Percentiles rank a stretch among this genome's conserved stretches.
phyloP scores from a whole-genome alignment of 345 rosid genomes.

The Fremontodendron californicum region DNA sequence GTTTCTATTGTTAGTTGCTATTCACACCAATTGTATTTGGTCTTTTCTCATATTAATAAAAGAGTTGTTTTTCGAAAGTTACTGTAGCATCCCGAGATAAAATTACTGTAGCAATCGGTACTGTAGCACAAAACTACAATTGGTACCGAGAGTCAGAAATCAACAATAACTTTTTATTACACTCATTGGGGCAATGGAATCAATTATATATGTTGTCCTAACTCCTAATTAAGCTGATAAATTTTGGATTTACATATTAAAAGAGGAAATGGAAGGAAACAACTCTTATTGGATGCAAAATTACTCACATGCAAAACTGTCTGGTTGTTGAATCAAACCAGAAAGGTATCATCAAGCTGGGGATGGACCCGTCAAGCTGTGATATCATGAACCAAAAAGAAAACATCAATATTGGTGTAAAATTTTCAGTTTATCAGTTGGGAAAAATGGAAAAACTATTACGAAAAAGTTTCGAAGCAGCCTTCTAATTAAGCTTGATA shows the following conservation, averaged over 20 bases:
- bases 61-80: too few species aligned
- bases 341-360: too few species aligned
- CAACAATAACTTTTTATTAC: not conserved
- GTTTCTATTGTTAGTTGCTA: too few species aligned
- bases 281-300: not conserved
- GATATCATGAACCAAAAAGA: not conserved
- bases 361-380: too few species aligned
- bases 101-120: too few species aligned
- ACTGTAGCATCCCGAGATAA: too few species aligned
- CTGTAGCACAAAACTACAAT: too few species aligned
- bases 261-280: not conserved
- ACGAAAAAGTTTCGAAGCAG: not conserved
- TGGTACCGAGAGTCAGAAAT: too few species aligned
- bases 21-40: too few species aligned
- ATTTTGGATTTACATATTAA: not conserved
- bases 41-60: too few species aligned
- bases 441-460: not conserved
- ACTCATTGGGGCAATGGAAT: not conserved
- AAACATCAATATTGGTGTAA: not conserved
- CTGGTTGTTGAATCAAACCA: not conserved
- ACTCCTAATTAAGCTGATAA: not conserved
- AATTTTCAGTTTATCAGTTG: not conserved
- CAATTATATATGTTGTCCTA: not conserved
- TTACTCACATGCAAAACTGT: not conserved
- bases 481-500: not conserved